Conservation (phyloP, 2,329 filamentous ascomycete species). For the Mycogone perniciosa region DNA sequence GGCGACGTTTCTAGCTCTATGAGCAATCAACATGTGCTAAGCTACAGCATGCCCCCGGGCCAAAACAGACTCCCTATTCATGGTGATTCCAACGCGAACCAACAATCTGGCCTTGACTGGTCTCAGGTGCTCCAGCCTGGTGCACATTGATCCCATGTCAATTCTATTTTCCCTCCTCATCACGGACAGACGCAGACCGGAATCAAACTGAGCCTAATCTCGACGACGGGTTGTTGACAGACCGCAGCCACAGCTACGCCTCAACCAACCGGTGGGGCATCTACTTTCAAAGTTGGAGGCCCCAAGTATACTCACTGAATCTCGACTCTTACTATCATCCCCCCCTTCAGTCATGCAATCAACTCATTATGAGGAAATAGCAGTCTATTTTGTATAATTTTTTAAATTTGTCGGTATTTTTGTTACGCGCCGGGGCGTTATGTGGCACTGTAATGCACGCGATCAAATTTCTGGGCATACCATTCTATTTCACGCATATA, state of each 20-base stretch:
- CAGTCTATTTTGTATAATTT: too few species aligned
- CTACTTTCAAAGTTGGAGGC: conserved; percentile 36
- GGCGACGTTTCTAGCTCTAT: conserved; percentile 55
- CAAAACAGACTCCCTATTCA: conserved; percentile 62
- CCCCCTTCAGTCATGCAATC: too few species aligned
- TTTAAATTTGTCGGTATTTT: too few species aligned
- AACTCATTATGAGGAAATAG: too few species aligned
- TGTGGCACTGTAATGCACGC: too few species aligned
- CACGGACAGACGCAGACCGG: conserved; percentile 62
- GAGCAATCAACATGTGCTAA: conserved; percentile 57
- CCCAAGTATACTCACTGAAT: conserved; percentile 44
- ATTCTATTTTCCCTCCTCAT: conserved; percentile 51
- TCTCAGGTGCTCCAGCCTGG: conserved; percentile 71
- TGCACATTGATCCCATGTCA: conserved; percentile 56
- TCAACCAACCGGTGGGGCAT: conserved; percentile 21
- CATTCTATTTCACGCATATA: too few species aligned
- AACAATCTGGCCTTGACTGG: conserved; percentile 65
- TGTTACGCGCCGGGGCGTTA: too few species aligned
- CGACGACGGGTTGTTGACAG: conserved; percentile 40
- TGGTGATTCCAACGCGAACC: conserved; percentile 52
- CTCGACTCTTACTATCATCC: conserved; percentile 43
- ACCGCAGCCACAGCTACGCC: conserved; percentile 10
- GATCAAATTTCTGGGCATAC: too few species aligned
- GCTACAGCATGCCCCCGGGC: conserved; percentile 56
- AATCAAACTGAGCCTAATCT: conserved; percentile 60